phyloP scores from a whole-genome alignment of 345 rosid genomes.

The Eucalyptus cladocalyx region DNA sequence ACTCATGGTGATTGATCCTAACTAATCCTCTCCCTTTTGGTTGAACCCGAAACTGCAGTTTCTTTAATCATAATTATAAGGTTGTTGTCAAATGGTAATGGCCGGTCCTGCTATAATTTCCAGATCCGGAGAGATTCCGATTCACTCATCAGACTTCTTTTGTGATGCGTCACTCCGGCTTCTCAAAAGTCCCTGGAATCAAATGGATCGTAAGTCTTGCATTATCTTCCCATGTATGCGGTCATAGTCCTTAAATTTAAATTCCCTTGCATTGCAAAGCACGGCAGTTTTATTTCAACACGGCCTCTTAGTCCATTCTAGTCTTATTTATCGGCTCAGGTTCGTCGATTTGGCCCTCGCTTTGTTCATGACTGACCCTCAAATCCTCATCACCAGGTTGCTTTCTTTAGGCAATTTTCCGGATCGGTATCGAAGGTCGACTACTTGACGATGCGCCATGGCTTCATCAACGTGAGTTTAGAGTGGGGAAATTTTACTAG shows the following conservation, averaged over 20 bases:
- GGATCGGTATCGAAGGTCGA: conserved; percentile 41
- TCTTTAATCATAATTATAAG: fast-evolving
- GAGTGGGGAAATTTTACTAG: neutral
- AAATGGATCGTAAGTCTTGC: conserved; percentile 33
- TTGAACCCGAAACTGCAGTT: neutral
- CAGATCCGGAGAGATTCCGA: conserved; percentile 48
- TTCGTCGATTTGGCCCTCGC: neutral
- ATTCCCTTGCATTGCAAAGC: neutral
- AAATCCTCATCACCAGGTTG: conserved; percentile 14
- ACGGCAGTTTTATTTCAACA: neutral
- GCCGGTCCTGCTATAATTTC: fast-evolving
- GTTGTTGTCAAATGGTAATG: neutral
- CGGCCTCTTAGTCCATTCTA: neutral
- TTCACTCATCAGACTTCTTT: conserved; percentile 58
- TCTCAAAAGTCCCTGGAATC: conserved; percentile 10
- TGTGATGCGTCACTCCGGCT: conserved; percentile 34
- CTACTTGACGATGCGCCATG: conserved; percentile 52
- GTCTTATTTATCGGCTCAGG: neutral
- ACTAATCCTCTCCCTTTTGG: neutral
- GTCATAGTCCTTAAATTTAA: neutral
- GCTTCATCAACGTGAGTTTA: conserved; percentile 41
- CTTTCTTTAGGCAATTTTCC: conserved; percentile 51
- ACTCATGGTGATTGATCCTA: conserved; percentile 13
- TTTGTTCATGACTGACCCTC: neutral
- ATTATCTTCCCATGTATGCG: neutral